Evolutionary conservation across 2,329 filamentous ascomycete genomes (phyloP).

Genomic region (Neofusicoccum umdonicola): DNA sequence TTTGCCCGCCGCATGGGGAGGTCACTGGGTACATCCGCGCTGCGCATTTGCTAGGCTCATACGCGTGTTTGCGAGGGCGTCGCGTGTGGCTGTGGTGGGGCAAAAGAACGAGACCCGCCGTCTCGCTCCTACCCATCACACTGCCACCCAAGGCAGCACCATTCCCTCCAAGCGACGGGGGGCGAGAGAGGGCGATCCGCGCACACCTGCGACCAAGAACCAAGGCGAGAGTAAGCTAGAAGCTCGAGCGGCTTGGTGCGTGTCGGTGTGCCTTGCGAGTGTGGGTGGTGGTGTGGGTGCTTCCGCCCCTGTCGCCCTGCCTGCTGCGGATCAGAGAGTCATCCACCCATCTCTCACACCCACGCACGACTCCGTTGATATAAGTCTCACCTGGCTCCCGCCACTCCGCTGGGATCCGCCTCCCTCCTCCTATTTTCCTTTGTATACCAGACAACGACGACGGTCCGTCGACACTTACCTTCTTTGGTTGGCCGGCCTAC

Average conservation of each 20-base stretch:
- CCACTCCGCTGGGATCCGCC: not conserved
- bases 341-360: not conserved
- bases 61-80: not conserved
- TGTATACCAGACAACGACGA: not conserved
- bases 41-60: not conserved
- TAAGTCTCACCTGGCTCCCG: not conserved
- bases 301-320: not conserved
- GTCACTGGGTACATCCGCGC: conserved; percentile 6
- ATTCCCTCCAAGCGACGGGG: not conserved
- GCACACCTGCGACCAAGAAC: not conserved
- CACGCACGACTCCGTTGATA: not conserved
- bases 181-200: not conserved
- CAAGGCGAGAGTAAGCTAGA: no score
- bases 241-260: no score
- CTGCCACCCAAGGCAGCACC: no score
- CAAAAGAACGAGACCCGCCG: not conserved
- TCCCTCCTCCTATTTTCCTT: not conserved
- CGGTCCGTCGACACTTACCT: not conserved
- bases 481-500: not conserved
- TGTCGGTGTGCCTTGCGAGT: not conserved
- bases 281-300: not conserved
- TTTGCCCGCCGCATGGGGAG: not conserved
- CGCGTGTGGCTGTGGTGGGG: not conserved
- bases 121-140: no score
- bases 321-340: not conserved